Base-by-base conservation (phyloP, 306 rosid genomes). In the Rosa lucieae region DNA sequence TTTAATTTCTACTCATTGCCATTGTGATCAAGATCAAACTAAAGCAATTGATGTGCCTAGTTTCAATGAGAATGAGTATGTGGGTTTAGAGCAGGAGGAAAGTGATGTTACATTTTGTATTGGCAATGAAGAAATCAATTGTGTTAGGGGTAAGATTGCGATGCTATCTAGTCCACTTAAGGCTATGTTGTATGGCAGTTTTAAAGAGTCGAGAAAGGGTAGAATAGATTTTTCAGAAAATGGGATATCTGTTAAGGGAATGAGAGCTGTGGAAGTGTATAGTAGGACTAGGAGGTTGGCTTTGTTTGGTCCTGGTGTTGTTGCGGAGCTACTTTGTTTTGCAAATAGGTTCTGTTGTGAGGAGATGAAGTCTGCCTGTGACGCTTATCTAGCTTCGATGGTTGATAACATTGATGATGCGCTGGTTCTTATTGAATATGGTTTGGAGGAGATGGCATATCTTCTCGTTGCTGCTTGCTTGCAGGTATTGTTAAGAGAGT, bases 331-430 rank as follows among this genome's bases (percentile, higher is more conserved):
- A 44, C 89, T 91, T 9, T 82, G 89, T 53, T 89, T 93, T 52
- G 88, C 98, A 7, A 91, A 89, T 78, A 86, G 89, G 86, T 93
- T 93, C 78, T 93, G 94, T 76, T 93, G 98, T 65, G 97, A 89
- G 75, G 93, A 87, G 65, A 76, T 93, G 96, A 93, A 87, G 76
- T 80, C 82, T 78, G 80, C 85, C 53, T 93, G 98, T 80, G 96
- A 93, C 59, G 81, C 85, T 5, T 83, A 88, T 85, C 81, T 93
- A 70, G 94, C 92, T 70, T 89, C 94, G 17, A 53, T 76, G 73
- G 88, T 91, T 66, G 83, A 37, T 37, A 76, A 78, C 70, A 23
- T 89, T 55, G 93, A 91, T 48, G 94, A 89, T 55, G 98, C 97
- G 2, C 82, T 89, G 86, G 2, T 84, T 56, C 93, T 93, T 39